Evolutionary conservation across 257 asterid species (phyloP).

Genomic region (Orobanche coerulescens): DNA sequence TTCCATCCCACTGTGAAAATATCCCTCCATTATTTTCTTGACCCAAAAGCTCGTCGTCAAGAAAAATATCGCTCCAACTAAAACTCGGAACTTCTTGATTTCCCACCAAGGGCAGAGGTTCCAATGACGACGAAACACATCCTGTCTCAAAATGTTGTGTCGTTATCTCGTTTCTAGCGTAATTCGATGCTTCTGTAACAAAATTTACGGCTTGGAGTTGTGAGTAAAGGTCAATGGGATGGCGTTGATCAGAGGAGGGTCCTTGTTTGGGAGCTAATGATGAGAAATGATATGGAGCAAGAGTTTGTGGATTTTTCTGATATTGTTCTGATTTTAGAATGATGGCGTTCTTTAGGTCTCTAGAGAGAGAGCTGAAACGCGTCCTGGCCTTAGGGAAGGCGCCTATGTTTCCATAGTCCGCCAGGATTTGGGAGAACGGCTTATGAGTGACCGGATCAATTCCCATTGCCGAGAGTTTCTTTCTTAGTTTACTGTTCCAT

Average conservation of each 20-base stretch:
- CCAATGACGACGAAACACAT: no score
- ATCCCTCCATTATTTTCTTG: no score
- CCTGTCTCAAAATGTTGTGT: no score
- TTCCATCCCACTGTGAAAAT: slow-evolving; percentile 12
- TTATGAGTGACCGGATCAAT: slow-evolving; percentile 87
- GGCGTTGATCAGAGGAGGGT: slow-evolving; percentile 25
- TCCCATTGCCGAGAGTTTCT: no score
- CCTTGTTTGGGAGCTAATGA: not conserved
- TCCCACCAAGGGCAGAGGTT: slow-evolving; percentile 16
- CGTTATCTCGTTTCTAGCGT: no score
- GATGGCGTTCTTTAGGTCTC: slow-evolving; percentile 36
- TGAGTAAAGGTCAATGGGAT: no score
- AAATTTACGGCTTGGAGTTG: no score
- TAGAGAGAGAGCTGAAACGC: slow-evolving; percentile 33
- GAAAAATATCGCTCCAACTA: slow-evolving; percentile 72
- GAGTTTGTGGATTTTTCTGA: slow-evolving; percentile 8
- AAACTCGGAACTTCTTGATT: slow-evolving; percentile 39
- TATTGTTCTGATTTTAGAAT: slow-evolving; percentile 21
- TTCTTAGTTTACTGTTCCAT: slow-evolving; percentile 78
- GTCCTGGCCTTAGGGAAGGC: slow-evolving; percentile 47
- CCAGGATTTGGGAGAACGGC: slow-evolving; percentile 81
- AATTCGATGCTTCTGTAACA: slow-evolving; percentile 37
- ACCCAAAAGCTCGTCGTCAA: slow-evolving; percentile 39
- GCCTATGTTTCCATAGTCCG: slow-evolving; percentile 75
- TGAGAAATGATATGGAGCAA: not conserved